A percentile compares a stretch with the other conserved stretches of the same genome.
Conservation (phyloP, 192 early-diverging fungal genomes). For the Pilaira anomala region DNA sequence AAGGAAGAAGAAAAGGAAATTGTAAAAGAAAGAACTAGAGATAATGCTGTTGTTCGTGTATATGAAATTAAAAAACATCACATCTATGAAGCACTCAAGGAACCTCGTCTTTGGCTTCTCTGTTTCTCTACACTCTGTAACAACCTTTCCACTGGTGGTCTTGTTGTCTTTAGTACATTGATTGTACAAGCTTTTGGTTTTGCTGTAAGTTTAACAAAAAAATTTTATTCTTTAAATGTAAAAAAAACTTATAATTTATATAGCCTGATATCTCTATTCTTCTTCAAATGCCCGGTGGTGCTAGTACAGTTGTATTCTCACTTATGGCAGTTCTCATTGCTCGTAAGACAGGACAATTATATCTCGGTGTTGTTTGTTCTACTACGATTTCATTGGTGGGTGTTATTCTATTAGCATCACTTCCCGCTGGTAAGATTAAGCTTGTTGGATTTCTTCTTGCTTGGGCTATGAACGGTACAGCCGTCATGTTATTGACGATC, state of each 20-base stretch:
- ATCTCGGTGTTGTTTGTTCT: not conserved
- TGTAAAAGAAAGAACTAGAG: conserved; percentile 22
- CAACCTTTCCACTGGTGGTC: conserved; percentile 28
- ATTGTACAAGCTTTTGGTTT: conserved; percentile 23
- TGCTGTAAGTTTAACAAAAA: conserved; percentile 16
- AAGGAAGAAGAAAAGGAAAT: conserved; percentile 29
- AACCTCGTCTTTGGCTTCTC: conserved; percentile 25
- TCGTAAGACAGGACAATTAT: conserved; percentile 8
- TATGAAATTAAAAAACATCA: conserved; percentile 21
- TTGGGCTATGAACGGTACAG: conserved; percentile 15
- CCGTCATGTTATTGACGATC: conserved; percentile 8
- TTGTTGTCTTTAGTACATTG: conserved; percentile 21
- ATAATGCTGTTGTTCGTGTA: conserved; percentile 20
- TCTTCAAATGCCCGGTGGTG: conserved; percentile 19
- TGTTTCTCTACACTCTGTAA: conserved; percentile 4
- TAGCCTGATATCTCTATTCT: too few species aligned
- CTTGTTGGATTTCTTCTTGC: conserved; percentile 16
- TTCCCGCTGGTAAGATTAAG: not conserved
- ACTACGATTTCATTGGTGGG: conserved; percentile 6
- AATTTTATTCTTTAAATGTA: too few species aligned
- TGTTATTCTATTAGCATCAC: conserved; percentile 7
- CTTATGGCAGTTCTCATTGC: not conserved
- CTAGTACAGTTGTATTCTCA: not conserved
- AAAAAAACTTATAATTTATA: too few species aligned
- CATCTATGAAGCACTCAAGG: conserved; percentile 24